phyloP scores from a whole-genome alignment of 805 yeast genomes.

The Wickerhamiella hasegawae region DNA sequence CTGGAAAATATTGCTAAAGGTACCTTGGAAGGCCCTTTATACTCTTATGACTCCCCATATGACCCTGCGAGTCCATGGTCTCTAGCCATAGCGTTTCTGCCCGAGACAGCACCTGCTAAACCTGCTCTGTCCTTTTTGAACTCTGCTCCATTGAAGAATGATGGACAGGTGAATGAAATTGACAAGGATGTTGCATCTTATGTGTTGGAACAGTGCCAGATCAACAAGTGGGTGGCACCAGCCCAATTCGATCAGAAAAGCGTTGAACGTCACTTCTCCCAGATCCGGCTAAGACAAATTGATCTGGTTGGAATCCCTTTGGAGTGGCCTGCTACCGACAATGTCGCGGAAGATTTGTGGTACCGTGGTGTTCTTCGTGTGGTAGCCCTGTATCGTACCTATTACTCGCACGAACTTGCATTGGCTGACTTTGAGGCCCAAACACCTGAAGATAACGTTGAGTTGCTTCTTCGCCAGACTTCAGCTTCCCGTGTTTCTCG shows the following conservation, averaged over 20 bases:
- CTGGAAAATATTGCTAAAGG: no score
- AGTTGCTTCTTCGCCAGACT: not conserved
- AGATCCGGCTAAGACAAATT: not conserved
- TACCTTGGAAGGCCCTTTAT: no score
- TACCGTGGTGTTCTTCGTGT: not conserved
- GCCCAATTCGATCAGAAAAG: not conserved
- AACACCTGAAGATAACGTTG: not conserved
- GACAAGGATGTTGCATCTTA: conserved; percentile 3
- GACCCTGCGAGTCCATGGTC: not conserved
- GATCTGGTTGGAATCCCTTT: not conserved
- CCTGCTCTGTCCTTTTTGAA: conserved; percentile 1
- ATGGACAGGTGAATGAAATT: not conserved
- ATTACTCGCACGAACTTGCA: not conserved
- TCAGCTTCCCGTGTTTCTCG: not conserved
- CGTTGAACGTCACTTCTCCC: not conserved
- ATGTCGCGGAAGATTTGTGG: not conserved
- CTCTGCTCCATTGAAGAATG: conserved; percentile 1
- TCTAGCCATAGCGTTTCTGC: conserved; percentile 1
- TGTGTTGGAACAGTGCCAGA: not conserved
- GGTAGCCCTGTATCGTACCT: not conserved
- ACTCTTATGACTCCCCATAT: not conserved
- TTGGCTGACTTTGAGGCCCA: not conserved
- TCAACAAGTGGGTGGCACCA: not conserved
- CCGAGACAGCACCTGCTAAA: conserved; percentile 1
- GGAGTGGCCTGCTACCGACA: not conserved